Evolutionary conservation across 202 grass and related monocot genomes (phyloP).

Genomic region (Panicum hallii): DNA sequence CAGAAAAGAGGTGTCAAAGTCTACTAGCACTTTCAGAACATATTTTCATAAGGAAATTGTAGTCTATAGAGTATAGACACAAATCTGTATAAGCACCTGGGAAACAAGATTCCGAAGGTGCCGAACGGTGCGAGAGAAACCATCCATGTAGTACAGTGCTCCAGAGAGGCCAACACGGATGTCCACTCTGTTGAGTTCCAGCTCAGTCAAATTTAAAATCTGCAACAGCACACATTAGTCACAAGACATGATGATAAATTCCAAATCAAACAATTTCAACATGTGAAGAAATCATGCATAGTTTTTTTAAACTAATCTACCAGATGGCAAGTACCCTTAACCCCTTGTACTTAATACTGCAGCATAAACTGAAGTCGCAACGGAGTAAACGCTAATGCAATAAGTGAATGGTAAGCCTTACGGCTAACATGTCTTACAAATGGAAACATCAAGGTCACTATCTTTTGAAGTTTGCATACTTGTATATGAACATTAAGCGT

Average conservation of each 20-base stretch:
- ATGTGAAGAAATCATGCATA: constrained; percentile 12
- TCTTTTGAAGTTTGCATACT: background rate
- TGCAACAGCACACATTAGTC: constrained; percentile 58
- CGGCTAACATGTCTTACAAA: constrained; percentile 1
- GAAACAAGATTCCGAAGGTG: constrained; percentile 94
- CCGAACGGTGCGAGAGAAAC: constrained; percentile 83
- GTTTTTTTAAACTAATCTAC: constrained; percentile 20
- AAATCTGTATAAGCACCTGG: constrained; percentile 58
- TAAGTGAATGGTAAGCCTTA: background rate
- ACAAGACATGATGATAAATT: constrained; percentile 35
- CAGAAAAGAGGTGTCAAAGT: constrained; percentile 2
- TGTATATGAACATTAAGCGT: background rate
- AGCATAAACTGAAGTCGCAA: background rate
- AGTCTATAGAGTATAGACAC: background rate
- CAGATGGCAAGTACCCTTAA: constrained; percentile 18
- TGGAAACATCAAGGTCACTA: background rate
- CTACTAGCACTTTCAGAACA: constrained; percentile 35
- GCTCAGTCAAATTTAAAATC: constrained; percentile 98
- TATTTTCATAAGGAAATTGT: constrained; percentile 19
- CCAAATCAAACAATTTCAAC: constrained; percentile 32
- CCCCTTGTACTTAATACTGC: constrained; percentile 1
- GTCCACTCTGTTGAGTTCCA: constrained; percentile 96
- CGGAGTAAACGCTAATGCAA: background rate
- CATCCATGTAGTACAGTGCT: constrained; percentile 96
- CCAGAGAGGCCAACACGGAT: constrained; percentile 87